These are phyloP conservation scores for Coprinopsis sp. DNA, from an alignment of 768 basidiomycete genomes.

Conservation along the genomic window DNA sequence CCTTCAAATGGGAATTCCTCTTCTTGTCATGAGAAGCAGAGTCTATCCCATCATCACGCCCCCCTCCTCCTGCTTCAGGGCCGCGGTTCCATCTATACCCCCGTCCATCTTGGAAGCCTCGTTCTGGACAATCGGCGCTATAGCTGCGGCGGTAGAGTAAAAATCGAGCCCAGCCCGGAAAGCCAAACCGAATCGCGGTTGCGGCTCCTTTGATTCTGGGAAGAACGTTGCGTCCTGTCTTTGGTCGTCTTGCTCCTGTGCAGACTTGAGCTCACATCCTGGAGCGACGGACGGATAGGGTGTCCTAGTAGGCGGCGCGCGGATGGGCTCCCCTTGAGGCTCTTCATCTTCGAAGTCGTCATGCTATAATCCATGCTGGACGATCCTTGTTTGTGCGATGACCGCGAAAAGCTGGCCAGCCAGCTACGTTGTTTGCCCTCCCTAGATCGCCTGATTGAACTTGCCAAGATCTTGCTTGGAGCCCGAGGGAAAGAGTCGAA, in stretches of 20 bases:
- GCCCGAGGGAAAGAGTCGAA: slow-evolving; percentile 17
- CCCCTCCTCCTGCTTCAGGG: no score
- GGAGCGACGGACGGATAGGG: slow-evolving; percentile 5
- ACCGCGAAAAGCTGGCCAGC: background rate
- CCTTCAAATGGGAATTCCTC: no score
- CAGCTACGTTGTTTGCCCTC: slow-evolving; percentile 1
- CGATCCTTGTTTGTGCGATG: slow-evolving; percentile 1
- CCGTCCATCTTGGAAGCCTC: no score
- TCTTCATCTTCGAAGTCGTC: background rate
- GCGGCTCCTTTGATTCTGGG: background rate
- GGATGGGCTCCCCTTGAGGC: no score
- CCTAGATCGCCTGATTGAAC: slow-evolving; percentile 3
- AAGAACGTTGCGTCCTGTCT: background rate
- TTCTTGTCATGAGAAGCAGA: no score
- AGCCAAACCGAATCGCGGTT: slow-evolving; percentile 2
- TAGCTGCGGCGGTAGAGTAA: no score
- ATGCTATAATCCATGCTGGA: background rate
- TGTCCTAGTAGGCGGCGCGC: background rate
- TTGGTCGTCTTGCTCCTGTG: background rate
- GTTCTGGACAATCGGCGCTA: no score
- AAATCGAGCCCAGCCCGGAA: slow-evolving; percentile 2
- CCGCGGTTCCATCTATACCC: no score
- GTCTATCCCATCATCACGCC: no score
- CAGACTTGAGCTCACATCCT: background rate
- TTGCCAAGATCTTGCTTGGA: slow-evolving; percentile 1